Percentiles rank a stretch among this genome's conserved stretches.
Conservation (phyloP, 768 basidiomycete genomes). For the Trichaptum fuscoviolaceum region DNA sequence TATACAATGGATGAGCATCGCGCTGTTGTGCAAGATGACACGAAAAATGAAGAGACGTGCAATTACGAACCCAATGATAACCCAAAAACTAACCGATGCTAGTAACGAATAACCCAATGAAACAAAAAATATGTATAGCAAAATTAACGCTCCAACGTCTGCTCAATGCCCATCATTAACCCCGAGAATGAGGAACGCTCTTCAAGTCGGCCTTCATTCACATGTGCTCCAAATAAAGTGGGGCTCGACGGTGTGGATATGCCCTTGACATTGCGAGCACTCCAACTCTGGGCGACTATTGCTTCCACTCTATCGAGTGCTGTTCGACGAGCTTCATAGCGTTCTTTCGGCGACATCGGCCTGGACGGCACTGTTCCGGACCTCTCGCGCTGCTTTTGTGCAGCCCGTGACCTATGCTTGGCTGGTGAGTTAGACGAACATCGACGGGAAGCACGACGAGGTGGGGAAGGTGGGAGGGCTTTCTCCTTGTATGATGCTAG, state of each 20-base stretch:
- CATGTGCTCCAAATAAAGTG: constrained; percentile 17
- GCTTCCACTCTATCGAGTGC: constrained; percentile 25
- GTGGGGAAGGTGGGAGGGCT: constrained; percentile 12
- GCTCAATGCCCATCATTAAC: constrained; percentile 15
- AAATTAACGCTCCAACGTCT: constrained; percentile 9
- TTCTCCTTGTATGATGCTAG: neutral
- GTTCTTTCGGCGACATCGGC: constrained; percentile 20
- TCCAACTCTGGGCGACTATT: constrained; percentile 24
- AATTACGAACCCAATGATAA: neutral
- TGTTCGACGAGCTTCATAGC: constrained; percentile 20
- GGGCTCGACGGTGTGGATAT: constrained; percentile 12
- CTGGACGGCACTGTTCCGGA: constrained; percentile 10
- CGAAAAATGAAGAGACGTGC: no score
- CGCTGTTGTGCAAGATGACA: no score
- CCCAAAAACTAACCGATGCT: neutral
- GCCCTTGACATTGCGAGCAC: constrained; percentile 14
- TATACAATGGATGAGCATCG: no score
- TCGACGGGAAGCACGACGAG: constrained; percentile 1
- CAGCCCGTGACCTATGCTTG: neutral
- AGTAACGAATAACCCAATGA: neutral
- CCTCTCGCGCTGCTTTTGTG: constrained; percentile 6
- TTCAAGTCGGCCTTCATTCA: constrained; percentile 3
- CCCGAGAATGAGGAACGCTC: neutral
- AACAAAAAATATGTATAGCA: neutral
- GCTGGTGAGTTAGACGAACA: neutral